Base-by-base conservation (phyloP, 2,329 filamentous ascomycete species). In the Rutstroemia sydowiana region DNA sequence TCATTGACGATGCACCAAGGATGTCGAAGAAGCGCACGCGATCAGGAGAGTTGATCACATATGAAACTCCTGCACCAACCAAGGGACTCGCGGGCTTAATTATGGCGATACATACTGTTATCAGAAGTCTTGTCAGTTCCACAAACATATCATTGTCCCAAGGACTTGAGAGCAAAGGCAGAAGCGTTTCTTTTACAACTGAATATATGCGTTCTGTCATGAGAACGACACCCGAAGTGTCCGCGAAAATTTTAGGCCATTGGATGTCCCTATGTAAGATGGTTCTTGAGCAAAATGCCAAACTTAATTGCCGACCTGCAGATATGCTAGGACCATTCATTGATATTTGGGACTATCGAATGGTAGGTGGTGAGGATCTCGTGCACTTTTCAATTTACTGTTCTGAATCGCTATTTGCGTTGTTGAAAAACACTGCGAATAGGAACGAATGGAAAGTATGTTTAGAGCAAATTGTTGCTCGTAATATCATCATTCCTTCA, bases 401-500 rank as follows among this genome's bases (percentile, higher is more conserved):
- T 39, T 60, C 67, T n/a, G 49, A 55, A 23, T 56, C 62, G 30
- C 36, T 63, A 6, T 47, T 69, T 30, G 55, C 54, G 44, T 51
- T 69, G 18, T 52, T 69, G 5, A 52, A 56, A 55, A n/a, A 16
- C 26, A 43, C 45, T 10, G 45, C 55, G 23, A 44, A 20, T 41
- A 52, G 26, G 28, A 34, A 45, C 18, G 39, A 45, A 20, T 66
- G 61, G 63, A 46, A 36, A 21, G 23, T 47, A 23, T 52, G 58
- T 36, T 48, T 69, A 21, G 68, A 69, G 44, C 58, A 62, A 45
- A 54, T 69, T 14, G 34, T 67, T 11, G 66, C 67, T 28, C 57
- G 62, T 6, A 67, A 68, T 55, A 61, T 68, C 23, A 60, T 69
- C 10, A 60, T 69, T 32, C 67, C 68, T 46, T 58, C 63, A 14